These are phyloP conservation scores for Kuraishia molischiana DNA, from an alignment of 805 yeast genomes.

Conservation along the genomic window DNA sequence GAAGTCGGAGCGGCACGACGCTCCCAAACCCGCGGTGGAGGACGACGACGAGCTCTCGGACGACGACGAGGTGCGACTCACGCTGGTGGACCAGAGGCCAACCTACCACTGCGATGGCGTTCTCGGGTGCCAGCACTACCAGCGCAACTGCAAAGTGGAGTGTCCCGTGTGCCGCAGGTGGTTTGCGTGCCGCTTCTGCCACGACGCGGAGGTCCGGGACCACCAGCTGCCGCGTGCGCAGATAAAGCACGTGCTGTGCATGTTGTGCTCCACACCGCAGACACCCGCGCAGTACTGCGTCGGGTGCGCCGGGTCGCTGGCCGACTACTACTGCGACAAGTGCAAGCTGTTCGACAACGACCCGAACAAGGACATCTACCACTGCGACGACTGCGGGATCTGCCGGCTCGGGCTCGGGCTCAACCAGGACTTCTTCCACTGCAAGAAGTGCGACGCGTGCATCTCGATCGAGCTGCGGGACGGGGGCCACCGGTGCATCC, in stretches of 20 bases:
- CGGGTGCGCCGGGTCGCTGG: slow-evolving; percentile 53
- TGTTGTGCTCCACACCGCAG: slow-evolving; percentile 72
- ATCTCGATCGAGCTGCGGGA: slow-evolving; percentile 61
- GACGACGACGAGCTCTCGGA: slow-evolving; percentile 1
- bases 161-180: slow-evolving; percentile 69
- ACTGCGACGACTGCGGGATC: slow-evolving; percentile 88
- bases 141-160: slow-evolving; percentile 73
- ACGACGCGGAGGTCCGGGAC: slow-evolving; percentile 44
- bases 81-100: slow-evolving; percentile 36
- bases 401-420: slow-evolving; percentile 85
- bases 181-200: slow-evolving; percentile 81
- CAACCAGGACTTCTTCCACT: slow-evolving; percentile 85
- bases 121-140: slow-evolving; percentile 79
- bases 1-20: slow-evolving; percentile 9
- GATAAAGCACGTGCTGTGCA: slow-evolving; percentile 67
- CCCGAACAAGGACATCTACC: slow-evolving; percentile 70
- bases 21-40: neutral
- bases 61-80: slow-evolving; percentile 33
- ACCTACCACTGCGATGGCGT: slow-evolving; percentile 35
- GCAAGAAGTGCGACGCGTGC: slow-evolving; percentile 84
- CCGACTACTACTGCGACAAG: slow-evolving; percentile 65
- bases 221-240: slow-evolving; percentile 53
- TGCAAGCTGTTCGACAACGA: slow-evolving; percentile 85
- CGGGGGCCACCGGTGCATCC: slow-evolving; percentile 74
- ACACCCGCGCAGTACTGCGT: slow-evolving; percentile 60